Percentiles rank a stretch among this genome's conserved stretches.
Evolutionary conservation across 2,329 filamentous ascomycete genomes (phyloP).

Genomic region (Trichoderma atrobrunneum): DNA sequence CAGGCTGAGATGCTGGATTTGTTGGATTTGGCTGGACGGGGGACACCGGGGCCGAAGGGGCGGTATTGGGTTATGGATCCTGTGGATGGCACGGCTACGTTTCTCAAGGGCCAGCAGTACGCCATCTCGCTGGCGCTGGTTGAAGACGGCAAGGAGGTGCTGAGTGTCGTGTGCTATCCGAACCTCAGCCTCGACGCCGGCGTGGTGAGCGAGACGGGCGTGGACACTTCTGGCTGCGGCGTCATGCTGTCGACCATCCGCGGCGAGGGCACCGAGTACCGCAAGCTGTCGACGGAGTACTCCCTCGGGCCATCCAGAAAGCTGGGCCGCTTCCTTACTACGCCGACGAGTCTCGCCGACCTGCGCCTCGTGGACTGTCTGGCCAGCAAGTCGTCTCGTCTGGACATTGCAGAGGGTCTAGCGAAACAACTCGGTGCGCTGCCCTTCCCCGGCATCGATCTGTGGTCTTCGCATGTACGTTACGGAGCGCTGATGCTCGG

Average conservation of each 20-base stretch:
- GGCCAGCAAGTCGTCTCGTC: constrained; percentile 30
- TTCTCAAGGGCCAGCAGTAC: constrained; percentile 60
- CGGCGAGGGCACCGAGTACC: constrained; percentile 32
- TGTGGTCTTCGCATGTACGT: constrained; percentile 41
- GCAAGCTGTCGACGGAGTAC: constrained; percentile 25
- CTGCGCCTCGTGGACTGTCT: constrained; percentile 37
- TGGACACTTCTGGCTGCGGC: constrained; percentile 35
- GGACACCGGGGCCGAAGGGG: constrained; percentile 34
- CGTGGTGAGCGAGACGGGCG: constrained; percentile 34
- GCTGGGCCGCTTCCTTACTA: constrained; percentile 24
- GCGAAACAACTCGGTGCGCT: constrained; percentile 31
- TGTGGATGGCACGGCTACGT: constrained; percentile 62
- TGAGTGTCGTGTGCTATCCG: constrained; percentile 61
- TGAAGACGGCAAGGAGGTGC: constrained; percentile 53
- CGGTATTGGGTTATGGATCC: constrained; percentile 63
- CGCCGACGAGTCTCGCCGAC: constrained; percentile 23
- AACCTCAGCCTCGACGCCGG: constrained; percentile 47
- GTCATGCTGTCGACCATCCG: constrained; percentile 36
- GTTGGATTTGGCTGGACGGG: constrained; percentile 57
- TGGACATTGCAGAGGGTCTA: constrained; percentile 33
- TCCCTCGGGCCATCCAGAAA: not conserved
- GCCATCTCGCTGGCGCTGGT: constrained; percentile 59
- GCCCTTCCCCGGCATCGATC: constrained; percentile 36
- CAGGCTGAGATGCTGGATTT: constrained; percentile 57
- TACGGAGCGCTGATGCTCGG: constrained; percentile 39